Conservation (phyloP, 768 basidiomycete genomes). For the Suillus ampliporus region DNA sequence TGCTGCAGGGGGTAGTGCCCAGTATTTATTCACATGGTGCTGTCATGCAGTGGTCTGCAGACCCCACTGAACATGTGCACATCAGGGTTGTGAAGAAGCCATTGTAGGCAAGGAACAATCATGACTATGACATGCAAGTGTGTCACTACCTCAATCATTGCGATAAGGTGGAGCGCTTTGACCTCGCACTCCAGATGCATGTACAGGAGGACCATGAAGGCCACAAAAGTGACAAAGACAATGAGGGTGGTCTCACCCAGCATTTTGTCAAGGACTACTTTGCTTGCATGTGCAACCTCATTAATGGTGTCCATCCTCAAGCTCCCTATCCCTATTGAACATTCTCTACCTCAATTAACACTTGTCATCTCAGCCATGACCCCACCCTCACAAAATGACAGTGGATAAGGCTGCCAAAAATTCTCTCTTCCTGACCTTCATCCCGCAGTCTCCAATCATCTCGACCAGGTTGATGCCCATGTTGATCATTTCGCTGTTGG, state of each 20-base stretch:
- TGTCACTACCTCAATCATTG: not conserved
- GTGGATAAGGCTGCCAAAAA: not conserved
- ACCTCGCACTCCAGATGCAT: not conserved
- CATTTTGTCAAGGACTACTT: slow-evolving; percentile 2
- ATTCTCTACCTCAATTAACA: not conserved
- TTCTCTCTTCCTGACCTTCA: slow-evolving; percentile 6
- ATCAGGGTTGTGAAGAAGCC: slow-evolving; percentile 7
- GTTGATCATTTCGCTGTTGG: not conserved
- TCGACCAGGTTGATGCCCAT: not conserved
- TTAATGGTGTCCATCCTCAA: not conserved
- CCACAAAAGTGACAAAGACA: not conserved
- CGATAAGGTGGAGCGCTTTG: not conserved
- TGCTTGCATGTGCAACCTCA: not conserved
- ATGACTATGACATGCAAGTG: slow-evolving; percentile 11
- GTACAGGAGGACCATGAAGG: not conserved
- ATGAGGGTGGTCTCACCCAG: not conserved
- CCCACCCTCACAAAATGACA: not conserved
- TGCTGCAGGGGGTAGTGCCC: slow-evolving; percentile 12
- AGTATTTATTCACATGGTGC: slow-evolving; percentile 4
- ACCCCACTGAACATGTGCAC: slow-evolving; percentile 11
- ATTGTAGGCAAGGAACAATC: slow-evolving; percentile 7
- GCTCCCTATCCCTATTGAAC: not conserved
- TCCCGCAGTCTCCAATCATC: not conserved
- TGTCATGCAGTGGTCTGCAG: slow-evolving; percentile 16
- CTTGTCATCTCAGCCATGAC: not conserved